Evolutionary conservation across 352 stramenopile genomes (phyloP).

Genomic region (Globisporangium cystogenes): DNA sequence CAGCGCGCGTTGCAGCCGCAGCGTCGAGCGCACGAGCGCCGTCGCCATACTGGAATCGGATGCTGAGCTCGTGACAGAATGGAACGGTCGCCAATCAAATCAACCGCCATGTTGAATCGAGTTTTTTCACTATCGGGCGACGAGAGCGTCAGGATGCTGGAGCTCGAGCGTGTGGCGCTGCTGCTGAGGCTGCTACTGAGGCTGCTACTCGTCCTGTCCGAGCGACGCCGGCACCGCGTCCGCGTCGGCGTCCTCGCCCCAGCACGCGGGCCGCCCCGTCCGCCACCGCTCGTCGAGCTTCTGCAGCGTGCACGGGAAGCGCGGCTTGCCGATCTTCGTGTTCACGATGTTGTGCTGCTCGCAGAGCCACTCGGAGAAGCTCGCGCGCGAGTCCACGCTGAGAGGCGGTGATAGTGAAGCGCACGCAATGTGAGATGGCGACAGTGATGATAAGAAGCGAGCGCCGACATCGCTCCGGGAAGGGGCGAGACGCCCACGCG

Average conservation of each 20-base stretch:
- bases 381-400: slow-evolving; percentile 88
- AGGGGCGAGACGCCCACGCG: no score
- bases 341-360: slow-evolving; percentile 98
- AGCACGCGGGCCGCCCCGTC: slow-evolving; percentile 86
- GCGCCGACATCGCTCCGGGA: not conserved
- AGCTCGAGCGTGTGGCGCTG: not conserved
- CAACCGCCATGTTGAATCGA: not conserved
- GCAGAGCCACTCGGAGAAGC: slow-evolving; percentile 95
- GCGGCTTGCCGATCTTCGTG: slow-evolving; percentile 93
- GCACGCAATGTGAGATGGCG: not conserved
- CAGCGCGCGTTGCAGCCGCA: not conserved
- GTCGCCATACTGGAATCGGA: not conserved
- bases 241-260: slow-evolving; percentile 49
- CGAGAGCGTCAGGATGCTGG: not conserved
- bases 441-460: not conserved
- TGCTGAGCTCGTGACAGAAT: no score
- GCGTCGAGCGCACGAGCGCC: not conserved
- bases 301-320: slow-evolving; percentile 92
- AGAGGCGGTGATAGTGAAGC: no score
- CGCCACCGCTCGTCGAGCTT: slow-evolving; percentile 94
- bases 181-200: no score
- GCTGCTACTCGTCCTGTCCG: slow-evolving; percentile 2
- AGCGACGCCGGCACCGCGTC: slow-evolving; percentile 27
- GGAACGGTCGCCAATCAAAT: slow-evolving; percentile 2
- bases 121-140: no score